Evolutionary conservation across 495 filamentous ascomycete species (phyloP).

Genomic region (Entonaema liquescens): DNA sequence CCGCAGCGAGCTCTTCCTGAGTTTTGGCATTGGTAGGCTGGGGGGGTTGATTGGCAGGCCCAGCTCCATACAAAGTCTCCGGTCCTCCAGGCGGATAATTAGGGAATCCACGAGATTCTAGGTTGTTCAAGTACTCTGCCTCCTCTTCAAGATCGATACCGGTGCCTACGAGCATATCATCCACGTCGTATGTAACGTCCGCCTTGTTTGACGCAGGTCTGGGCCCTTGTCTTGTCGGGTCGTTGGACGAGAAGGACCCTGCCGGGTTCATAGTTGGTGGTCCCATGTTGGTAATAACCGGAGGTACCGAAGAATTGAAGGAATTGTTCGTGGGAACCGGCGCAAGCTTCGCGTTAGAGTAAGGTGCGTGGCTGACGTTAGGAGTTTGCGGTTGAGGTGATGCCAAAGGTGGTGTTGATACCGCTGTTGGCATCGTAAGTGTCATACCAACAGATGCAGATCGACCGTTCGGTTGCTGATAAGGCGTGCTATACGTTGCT

Average conservation of each 20-base stretch:
- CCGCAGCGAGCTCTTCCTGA: conserved; percentile 61
- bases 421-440: conserved; percentile 30
- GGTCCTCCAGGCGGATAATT: conserved; percentile 58
- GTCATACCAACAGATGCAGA: conserved; percentile 11
- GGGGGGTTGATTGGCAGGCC: conserved; percentile 64
- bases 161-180: conserved; percentile 78
- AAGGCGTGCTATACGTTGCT: conserved; percentile 42
- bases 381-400: conserved; percentile 33
- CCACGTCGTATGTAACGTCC: conserved; percentile 67
- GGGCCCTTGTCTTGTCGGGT: conserved; percentile 48
- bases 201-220: conserved; percentile 74
- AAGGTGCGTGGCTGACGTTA: conserved; percentile 35
- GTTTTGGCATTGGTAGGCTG: conserved; percentile 55
- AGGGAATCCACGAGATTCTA: conserved; percentile 55
- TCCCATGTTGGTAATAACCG: conserved; percentile 69
- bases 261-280: conserved; percentile 62
- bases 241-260: conserved; percentile 29
- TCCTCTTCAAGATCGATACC: conserved; percentile 87
- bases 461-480: conserved; percentile 40
- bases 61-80: conserved; percentile 65
- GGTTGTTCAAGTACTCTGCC: conserved; percentile 73
- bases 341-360: conserved; percentile 54
- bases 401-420: conserved; percentile 14
- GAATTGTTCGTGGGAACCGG: conserved; percentile 18
- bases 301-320: conserved; percentile 34